phyloP scores from a whole-genome alignment of 495 filamentous ascomycete genomes.

The Penicillium riverlandense region DNA sequence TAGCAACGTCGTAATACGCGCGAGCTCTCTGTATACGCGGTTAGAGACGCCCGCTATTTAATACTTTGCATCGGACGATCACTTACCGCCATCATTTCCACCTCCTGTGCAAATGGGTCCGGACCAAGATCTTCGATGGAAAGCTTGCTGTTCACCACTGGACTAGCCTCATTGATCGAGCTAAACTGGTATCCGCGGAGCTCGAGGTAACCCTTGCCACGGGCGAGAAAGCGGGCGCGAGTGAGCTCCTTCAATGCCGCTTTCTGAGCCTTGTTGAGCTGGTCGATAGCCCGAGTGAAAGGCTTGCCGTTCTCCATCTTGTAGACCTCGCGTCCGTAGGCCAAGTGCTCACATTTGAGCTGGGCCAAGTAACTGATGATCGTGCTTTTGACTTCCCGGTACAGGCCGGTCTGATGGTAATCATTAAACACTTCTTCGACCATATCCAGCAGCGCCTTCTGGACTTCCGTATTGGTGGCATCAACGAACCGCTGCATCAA shows the following conservation, averaged over 20 bases:
- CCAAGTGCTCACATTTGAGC: slow-evolving; percentile 14
- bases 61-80: background rate
- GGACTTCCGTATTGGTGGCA: slow-evolving; percentile 20
- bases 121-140: slow-evolving; percentile 22
- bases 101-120: slow-evolving; percentile 37
- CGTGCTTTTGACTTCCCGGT: slow-evolving; percentile 18
- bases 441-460: slow-evolving; percentile 19
- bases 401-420: slow-evolving; percentile 31
- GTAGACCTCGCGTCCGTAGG: slow-evolving; percentile 14
- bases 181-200: slow-evolving; percentile 1
- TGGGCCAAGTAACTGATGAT: slow-evolving; percentile 21
- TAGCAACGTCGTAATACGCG: slow-evolving; percentile 50
- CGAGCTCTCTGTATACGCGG: slow-evolving; percentile 22
- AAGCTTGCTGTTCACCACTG: slow-evolving; percentile 13
- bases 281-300: slow-evolving; percentile 25
- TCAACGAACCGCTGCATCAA: slow-evolving; percentile 25
- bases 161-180: slow-evolving; percentile 3
- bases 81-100: slow-evolving; percentile 47
- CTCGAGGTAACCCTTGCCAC: slow-evolving; percentile 10
- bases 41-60: background rate
- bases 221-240: slow-evolving; percentile 3
- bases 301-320: slow-evolving; percentile 24
- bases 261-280: slow-evolving; percentile 12
- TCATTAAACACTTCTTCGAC: slow-evolving; percentile 25
- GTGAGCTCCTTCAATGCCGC: slow-evolving; percentile 3